Base-by-base conservation (phyloP, 192 early-diverging fungal species). In the Backusella tarrabulga region DNA sequence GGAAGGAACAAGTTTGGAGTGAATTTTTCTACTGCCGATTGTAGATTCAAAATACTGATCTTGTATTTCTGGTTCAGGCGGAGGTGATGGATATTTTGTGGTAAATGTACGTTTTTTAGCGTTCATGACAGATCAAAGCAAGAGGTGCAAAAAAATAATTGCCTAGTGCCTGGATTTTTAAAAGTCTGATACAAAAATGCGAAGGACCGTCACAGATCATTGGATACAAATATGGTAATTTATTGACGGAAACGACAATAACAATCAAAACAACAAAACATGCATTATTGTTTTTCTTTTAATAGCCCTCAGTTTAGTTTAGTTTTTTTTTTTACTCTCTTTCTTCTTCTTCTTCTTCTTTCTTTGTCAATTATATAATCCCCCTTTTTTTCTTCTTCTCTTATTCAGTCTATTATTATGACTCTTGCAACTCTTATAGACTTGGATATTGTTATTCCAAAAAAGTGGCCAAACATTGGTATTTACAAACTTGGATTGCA, bases 61-160 rank as follows among this genome's bases (percentile, higher is more conserved):
- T 15, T 29, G 6, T 14, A 38, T 34, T 34, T 34, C 19, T 23
- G 38, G 7, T 15, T 50, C 63, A 29, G 67, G 68, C 26, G 68
- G 35, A 26, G 76, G 69, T 9, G 67, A 71, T 19, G 67, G 76
- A 4, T 63, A 63, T 26, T 63, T 63, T 44, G 69, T 77, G 7
- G 44, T 29, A 17, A 72, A 69, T 32, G 9, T 8, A 23, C 29
- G 23, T 23, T 50, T 44, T 29, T 19, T 50, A 17, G 29, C 34
- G 32, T 44, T 23, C 15, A 71, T 38, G 14, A 34, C 7, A 72
- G 17, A 54, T 63, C 29, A 68, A 69, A 77, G 23, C 35, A 72
- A 50, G 42, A 32, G 23, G 41, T 12, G 38, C 38, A 40, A 44
- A 50, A 44, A 50, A 7, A 32, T 19, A 72, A n/a, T 17, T 44